A percentile compares a stretch with the other conserved stretches of the same genome.
Evolutionary conservation across 306 rosid species (phyloP).

Genomic region (Begonia masoniana): DNA sequence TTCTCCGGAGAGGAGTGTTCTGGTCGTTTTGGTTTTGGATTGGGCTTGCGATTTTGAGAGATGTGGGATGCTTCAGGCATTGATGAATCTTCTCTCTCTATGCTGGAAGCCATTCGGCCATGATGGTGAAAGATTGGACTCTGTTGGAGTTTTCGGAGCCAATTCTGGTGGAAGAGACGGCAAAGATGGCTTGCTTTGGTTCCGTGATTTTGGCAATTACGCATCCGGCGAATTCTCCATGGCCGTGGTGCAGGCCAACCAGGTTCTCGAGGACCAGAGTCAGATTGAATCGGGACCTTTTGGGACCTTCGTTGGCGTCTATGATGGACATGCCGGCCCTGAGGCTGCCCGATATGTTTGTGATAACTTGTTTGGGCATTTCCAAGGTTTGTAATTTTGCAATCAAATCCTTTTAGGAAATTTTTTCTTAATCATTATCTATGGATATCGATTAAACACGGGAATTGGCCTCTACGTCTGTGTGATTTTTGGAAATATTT

Average conservation of each 20-base stretch:
- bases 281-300: constrained; percentile 82
- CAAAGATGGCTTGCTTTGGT: constrained; percentile 68
- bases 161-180: constrained; percentile 25
- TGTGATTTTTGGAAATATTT: too few species aligned
- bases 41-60: constrained; percentile 61
- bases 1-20: not conserved
- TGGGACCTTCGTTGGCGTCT: constrained; percentile 79
- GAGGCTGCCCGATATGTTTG: constrained; percentile 68
- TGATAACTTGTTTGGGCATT: constrained; percentile 55
- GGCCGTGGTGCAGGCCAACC: constrained; percentile 89
- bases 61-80: constrained; percentile 90
- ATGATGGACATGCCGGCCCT: constrained; percentile 89
- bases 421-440: not conserved
- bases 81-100: constrained; percentile 74
- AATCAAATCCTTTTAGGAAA: constrained; percentile 1
- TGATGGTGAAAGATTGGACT: constrained; percentile 19
- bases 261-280: constrained; percentile 73
- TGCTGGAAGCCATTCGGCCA: constrained; percentile 77
- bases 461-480: not conserved
- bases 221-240: constrained; percentile 77
- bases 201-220: constrained; percentile 43
- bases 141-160: constrained; percentile 32
- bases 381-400: constrained; percentile 45
- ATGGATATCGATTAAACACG: not conserved
- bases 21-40: constrained; percentile 10